Base-by-base conservation (phyloP, 345 rosid species). In the Excoecaria agallocha region DNA sequence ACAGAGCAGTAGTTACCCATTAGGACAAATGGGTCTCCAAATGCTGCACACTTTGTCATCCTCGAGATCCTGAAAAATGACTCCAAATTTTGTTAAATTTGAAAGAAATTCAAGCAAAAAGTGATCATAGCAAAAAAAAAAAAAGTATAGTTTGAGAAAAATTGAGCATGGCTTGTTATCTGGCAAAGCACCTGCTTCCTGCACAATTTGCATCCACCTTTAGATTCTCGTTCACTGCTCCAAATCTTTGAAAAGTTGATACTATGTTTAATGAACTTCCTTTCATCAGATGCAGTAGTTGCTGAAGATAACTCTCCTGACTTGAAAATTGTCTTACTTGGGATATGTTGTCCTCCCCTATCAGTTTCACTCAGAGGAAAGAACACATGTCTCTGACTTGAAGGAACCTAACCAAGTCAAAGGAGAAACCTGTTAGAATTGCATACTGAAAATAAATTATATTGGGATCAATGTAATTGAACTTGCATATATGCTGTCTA, bases 1-100 rank as follows among this genome's bases (percentile, higher is more conserved):
- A 49, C 49, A 17, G 46, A 65, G 7, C 11, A 43, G 20, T 6
- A 76, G 63, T 87, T 95, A 95, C 99, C 97, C 96, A 1, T 83
- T 88, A 12, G 94, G 92, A 88, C 96, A 95, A 80, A 77, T 83
- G 48, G 98, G 98, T 82, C 96, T 88, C 98, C 99, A 95, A 69
- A 93, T 91, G 89, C 86, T 88, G 82, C 92, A 93, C 16, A 87
- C 78, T 72, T 83, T 89, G 67, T 77, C 80, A 77, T 85, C 92
- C 67, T 87, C 94, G 11, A 82, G 58, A 74, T 77, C 94, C 99
- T 95, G 78, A 77, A 80, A 84, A 55, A 71, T 4, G 68, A 54
- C 25, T 52, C 1, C 59, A 63, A 17, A n/a, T 16, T 79, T 74
- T 39, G 43, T 20, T 10, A 20, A 57, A 57, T 57, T 22, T 5